These are phyloP conservation scores for Cladophialophora psammophila DNA, from an alignment of 2,329 filamentous ascomycete species.

Conservation along the genomic window DNA sequence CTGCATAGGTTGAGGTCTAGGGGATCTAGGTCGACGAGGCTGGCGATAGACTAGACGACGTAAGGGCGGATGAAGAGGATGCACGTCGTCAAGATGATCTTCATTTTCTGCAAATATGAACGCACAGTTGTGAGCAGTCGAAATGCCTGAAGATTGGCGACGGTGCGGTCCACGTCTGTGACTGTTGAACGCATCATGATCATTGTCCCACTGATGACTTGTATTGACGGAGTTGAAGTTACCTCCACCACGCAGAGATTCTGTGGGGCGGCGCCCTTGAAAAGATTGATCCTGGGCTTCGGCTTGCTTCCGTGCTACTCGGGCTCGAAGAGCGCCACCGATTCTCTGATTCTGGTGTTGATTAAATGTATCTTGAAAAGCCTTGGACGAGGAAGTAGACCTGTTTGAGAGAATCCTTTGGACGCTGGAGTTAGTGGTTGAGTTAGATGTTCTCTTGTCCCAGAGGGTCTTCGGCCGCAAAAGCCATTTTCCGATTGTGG, in stretches of 20 bases:
- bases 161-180: neutral
- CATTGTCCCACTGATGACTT: neutral
- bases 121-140: neutral
- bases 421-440: neutral
- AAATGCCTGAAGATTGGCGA: neutral
- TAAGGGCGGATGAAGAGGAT: neutral
- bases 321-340: conserved; percentile 1
- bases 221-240: neutral
- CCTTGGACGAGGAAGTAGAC: neutral
- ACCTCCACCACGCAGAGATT: conserved; percentile 19
- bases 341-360: neutral
- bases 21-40: neutral
- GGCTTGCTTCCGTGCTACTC: conserved; percentile 4
- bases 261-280: neutral
- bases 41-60: neutral
- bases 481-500: conserved; percentile 1
- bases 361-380: neutral
- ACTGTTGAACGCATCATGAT: neutral
- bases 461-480: neutral
- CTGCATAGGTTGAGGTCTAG: neutral
- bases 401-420: neutral
- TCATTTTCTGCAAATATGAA: neutral
- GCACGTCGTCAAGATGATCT: neutral
- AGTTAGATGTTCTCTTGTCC: neutral
- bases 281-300: neutral